Base-by-base conservation (phyloP, 345 rosid species). In the Orychophragmus violaceus region DNA sequence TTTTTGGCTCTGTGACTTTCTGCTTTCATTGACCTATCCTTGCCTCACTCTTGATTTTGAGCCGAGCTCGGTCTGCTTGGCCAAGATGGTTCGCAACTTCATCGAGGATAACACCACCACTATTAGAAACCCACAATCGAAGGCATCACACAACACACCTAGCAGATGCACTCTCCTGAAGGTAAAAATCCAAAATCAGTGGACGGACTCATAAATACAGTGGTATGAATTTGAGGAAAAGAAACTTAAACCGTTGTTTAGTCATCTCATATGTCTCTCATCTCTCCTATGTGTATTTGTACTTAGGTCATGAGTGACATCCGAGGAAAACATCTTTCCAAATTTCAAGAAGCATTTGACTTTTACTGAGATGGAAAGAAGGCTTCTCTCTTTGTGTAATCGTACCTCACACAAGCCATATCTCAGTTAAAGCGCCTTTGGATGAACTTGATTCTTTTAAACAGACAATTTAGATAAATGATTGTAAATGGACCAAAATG, bases 371-470 rank as follows among this genome's bases (percentile, higher is more conserved):
- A 69, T 48, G 74, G 71, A 19, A 45, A 53, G 70, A 78, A 36
- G 16, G 17, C 27, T 59, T 10, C 4, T 51, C 42, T 75, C 63
- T n/a, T 62, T 56, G 45, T 74, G n/a, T n/a, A n/a, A n/a, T n/a
- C n/a, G n/a, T n/a, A n/a, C n/a, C n/a, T n/a, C n/a, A n/a, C n/a
- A n/a, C 76, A 73, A 75, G 53, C 74, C 60, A 10, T 70, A 36
- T 71, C 68, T 39, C 83, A 70, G 63, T 64, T 79, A n/a, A 76
- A 66, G 25, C 52, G 78, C 68, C 57, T 80, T 22, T 85, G 68
- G 79, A n/a, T n/a, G n/a, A n/a, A n/a, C n/a, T n/a, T n/a, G n/a
- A n/a, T n/a, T n/a, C n/a, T n/a, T n/a, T n/a, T n/a, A n/a, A n/a
- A n/a, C n/a, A n/a, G n/a, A n/a, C n/a, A n/a, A n/a, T n/a, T n/a